A percentile compares a stretch with the other conserved stretches of the same genome.
These are phyloP conservation scores for Colletotrichum acutatum DNA, from an alignment of 2,329 filamentous ascomycete genomes.

Conservation along the genomic window DNA sequence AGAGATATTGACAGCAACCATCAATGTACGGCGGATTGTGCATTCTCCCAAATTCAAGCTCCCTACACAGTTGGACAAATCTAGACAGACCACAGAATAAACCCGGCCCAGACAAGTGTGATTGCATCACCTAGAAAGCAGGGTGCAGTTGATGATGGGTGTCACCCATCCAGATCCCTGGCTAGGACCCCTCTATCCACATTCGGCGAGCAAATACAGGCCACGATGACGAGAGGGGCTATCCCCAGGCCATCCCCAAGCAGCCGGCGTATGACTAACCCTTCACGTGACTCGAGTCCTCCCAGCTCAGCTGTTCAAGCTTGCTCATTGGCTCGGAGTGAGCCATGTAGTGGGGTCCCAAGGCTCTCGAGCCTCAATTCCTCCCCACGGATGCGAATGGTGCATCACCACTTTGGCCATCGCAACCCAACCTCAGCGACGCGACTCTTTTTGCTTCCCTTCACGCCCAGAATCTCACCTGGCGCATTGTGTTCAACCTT, in stretches of 20 bases:
- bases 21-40: too few relatives aligned
- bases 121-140: background rate
- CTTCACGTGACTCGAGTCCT: background rate
- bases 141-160: background rate
- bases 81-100: too few relatives aligned
- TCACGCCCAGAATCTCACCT: conserved; percentile 6
- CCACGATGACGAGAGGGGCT: conserved; percentile 22
- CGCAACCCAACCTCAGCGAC: conserved; percentile 31
- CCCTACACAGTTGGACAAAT: too few relatives aligned
- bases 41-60: too few relatives aligned
- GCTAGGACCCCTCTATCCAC: conserved; percentile 17
- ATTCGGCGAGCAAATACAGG: conserved; percentile 7
- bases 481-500: conserved; percentile 33
- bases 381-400: conserved; percentile 33
- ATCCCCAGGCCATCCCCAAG: background rate
- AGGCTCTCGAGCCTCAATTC: conserved; percentile 35
- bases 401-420: conserved; percentile 34
- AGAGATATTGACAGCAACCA: too few relatives aligned
- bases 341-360: conserved; percentile 22
- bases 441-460: conserved; percentile 32
- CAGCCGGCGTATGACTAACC: conserved; percentile 5
- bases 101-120: background rate
- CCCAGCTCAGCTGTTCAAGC: background rate
- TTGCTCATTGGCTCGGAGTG: conserved; percentile 18
- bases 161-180: background rate